phyloP scores from a whole-genome alignment of 2,329 filamentous ascomycete species.

The Chalara sp. region DNA sequence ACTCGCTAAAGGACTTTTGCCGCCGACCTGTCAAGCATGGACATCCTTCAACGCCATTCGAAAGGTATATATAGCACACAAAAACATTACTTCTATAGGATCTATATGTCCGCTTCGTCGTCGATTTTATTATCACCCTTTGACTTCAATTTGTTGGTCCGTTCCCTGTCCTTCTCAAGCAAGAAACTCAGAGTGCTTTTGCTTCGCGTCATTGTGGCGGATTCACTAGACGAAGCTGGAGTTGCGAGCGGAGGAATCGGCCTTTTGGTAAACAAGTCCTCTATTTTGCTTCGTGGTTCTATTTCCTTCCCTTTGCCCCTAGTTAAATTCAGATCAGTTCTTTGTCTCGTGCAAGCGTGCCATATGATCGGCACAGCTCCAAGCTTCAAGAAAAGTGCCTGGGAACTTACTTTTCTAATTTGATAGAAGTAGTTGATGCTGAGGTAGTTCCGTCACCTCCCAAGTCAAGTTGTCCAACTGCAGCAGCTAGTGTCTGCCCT shows the following conservation, averaged over 20 bases:
- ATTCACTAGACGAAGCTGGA: constrained; percentile 10
- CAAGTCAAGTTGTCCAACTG: constrained; percentile 17
- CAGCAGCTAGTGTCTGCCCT: constrained; percentile 19
- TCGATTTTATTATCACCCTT: too few species aligned
- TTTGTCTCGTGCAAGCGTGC: too few species aligned
- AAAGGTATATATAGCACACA: too few species aligned
- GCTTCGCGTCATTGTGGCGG: constrained; percentile 44
- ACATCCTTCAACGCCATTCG: too few species aligned
- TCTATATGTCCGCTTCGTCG: too few species aligned
- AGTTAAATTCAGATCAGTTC: background rate
- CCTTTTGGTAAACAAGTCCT: constrained; percentile 22
- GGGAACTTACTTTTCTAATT: background rate
- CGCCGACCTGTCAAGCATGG: too few species aligned
- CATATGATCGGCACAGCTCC: too few species aligned
- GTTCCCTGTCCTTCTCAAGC: constrained; percentile 39
- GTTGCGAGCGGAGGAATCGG: constrained; percentile 12
- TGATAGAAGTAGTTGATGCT: background rate
- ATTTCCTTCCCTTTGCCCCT: constrained; percentile 18
- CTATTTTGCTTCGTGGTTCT: constrained; percentile 15
- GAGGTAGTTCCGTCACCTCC: constrained; percentile 2
- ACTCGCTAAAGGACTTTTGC: too few species aligned
- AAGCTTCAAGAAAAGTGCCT: too few species aligned
- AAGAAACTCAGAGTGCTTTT: constrained; percentile 54
- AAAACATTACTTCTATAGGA: too few species aligned
- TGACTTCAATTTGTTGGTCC: too few species aligned